Conservation (phyloP, 768 basidiomycete genomes). For the Chalciporus chontae region DNA sequence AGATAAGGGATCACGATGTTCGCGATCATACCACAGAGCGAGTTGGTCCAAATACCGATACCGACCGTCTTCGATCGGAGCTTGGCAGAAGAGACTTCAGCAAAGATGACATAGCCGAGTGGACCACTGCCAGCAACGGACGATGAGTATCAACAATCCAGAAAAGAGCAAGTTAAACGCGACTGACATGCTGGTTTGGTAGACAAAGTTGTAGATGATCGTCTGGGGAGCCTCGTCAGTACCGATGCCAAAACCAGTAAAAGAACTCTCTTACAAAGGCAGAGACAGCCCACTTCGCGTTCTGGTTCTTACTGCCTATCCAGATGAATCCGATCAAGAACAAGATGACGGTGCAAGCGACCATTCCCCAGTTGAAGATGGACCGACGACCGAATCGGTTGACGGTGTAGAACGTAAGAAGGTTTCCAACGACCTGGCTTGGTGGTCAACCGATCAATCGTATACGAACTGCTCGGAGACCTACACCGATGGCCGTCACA, state of each 20-base stretch:
- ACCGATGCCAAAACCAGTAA: background rate
- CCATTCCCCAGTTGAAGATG: slow-evolving; percentile 29
- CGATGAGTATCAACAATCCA: background rate
- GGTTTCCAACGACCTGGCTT: slow-evolving; percentile 23
- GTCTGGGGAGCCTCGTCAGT: slow-evolving; percentile 12
- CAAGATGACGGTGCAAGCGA: slow-evolving; percentile 18
- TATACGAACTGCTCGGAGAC: background rate
- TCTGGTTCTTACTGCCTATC: slow-evolving; percentile 11
- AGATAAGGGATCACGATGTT: slow-evolving; percentile 28
- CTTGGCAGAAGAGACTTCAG: slow-evolving; percentile 29
- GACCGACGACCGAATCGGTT: slow-evolving; percentile 23
- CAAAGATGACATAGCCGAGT: slow-evolving; percentile 26
- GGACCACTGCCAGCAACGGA: slow-evolving; percentile 18
- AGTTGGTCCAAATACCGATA: slow-evolving; percentile 23
- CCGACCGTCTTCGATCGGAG: slow-evolving; percentile 31
- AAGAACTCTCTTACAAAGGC: slow-evolving; percentile 16
- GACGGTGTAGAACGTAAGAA: slow-evolving; percentile 24
- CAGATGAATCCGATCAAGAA: slow-evolving; percentile 28
- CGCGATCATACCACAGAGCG: slow-evolving; percentile 23
- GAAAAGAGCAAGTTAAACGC: background rate
- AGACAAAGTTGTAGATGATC: slow-evolving; percentile 30
- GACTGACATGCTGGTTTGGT: slow-evolving; percentile 26
- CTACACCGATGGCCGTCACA: slow-evolving; percentile 26
- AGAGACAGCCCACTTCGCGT: slow-evolving; percentile 21
- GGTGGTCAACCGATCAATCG: too few species aligned